Evolutionary conservation across 75 land plant species (phyloP).

Genomic region (Picea sitchensis): DNA sequence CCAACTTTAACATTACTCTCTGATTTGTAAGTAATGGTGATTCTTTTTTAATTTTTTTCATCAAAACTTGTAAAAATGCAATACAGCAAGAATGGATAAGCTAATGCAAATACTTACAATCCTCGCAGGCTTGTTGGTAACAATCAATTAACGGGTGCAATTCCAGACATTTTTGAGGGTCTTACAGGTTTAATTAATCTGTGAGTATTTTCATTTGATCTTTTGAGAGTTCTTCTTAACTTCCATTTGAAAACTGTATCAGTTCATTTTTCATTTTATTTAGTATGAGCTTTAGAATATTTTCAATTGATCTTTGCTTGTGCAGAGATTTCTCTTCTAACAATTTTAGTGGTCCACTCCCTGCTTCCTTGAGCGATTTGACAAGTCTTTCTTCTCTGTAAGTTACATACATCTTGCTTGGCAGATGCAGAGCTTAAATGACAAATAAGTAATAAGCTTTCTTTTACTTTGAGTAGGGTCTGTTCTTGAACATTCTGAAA

Average conservation of each 20-base stretch:
- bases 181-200: conserved; percentile 37
- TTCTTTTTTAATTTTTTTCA: not conserved
- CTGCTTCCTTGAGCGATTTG: conserved; percentile 50
- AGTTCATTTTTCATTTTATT: not conserved
- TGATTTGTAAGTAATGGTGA: conserved; percentile 14
- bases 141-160: conserved; percentile 55
- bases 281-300: not conserved
- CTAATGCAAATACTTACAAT: not conserved
- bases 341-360: conserved; percentile 56
- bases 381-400: conserved; percentile 49
- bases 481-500: not conserved
- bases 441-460: not conserved
- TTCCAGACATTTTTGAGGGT: conserved; percentile 64
- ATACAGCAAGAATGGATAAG: not conserved
- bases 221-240: not conserved
- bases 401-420: conserved; percentile 14
- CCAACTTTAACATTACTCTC: conserved; percentile 13
- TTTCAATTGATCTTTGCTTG: not conserved
- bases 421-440: not conserved
- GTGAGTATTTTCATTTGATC: conserved; percentile 25
- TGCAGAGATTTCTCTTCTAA: conserved; percentile 66
- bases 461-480: not conserved
- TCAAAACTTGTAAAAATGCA: not conserved
- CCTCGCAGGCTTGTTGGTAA: conserved; percentile 50
- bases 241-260: not conserved